phyloP scores from a whole-genome alignment of 2,329 filamentous ascomycete genomes.

The Metarhizium humberi region DNA sequence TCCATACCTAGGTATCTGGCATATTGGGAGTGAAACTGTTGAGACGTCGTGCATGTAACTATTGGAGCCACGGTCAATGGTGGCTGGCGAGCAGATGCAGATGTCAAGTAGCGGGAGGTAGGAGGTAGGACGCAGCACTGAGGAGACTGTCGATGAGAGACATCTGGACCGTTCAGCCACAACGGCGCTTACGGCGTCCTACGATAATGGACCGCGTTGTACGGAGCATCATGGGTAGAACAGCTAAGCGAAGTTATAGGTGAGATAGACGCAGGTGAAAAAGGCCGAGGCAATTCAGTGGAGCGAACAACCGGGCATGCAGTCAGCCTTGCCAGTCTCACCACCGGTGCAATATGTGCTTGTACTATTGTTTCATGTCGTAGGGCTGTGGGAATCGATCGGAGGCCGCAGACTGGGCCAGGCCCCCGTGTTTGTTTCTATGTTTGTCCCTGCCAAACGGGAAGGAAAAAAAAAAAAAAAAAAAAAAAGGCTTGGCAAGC shows the following conservation, averaged over 20 bases:
- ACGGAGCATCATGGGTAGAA: not conserved
- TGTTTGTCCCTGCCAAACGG: not conserved
- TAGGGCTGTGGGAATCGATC: not conserved
- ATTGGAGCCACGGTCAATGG: not conserved
- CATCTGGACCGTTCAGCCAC: not conserved
- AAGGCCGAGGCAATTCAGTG: not conserved
- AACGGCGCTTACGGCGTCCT: not conserved
- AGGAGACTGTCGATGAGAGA: no score
- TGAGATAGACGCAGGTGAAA: not conserved
- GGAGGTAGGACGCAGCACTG: not conserved
- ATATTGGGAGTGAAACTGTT: not conserved
- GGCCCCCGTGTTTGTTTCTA: not conserved
- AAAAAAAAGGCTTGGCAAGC: not conserved
- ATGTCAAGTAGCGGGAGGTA: not conserved
- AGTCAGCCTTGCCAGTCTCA: not conserved
- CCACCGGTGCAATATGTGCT: not conserved
- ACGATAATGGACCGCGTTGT: not conserved
- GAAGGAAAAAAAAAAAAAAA: no score
- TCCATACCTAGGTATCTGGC: not conserved
- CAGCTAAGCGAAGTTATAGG: not conserved
- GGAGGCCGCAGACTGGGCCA: not conserved
- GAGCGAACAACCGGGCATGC: not conserved
- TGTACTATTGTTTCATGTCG: not conserved
- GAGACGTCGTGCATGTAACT: not conserved
- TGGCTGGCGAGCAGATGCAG: not conserved